A percentile compares a stretch with the other conserved stretches of the same genome.
These are phyloP conservation scores for Phallus indusiatus DNA, from an alignment of 768 basidiomycete genomes.

Conservation along the genomic window DNA sequence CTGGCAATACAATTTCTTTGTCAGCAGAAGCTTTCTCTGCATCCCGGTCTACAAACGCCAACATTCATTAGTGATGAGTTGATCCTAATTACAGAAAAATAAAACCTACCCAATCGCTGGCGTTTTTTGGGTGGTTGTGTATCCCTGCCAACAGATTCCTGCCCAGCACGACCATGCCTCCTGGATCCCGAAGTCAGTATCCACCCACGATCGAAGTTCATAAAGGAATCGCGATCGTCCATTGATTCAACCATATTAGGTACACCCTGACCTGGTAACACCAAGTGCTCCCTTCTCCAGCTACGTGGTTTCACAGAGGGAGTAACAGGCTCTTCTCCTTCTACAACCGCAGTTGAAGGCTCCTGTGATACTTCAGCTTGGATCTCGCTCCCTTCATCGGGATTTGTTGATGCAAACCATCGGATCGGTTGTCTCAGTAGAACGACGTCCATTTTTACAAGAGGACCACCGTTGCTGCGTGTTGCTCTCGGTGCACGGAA, in stretches of 20 bases:
- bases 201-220: conserved; percentile 80
- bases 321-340: not conserved
- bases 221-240: conserved; percentile 64
- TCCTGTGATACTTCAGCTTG: not conserved
- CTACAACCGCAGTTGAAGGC: not conserved
- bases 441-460: conserved; percentile 35
- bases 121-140: conserved; percentile 45
- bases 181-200: conserved; percentile 69
- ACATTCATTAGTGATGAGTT: not conserved
- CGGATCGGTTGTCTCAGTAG: conserved; percentile 13
- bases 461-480: conserved; percentile 32
- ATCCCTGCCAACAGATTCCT: not conserved
- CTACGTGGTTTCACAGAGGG: not conserved
- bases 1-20: too few species aligned
- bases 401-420: not conserved
- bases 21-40: too few species aligned
- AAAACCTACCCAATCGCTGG: conserved; percentile 32
- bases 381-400: conserved; percentile 14
- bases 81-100: not conserved
- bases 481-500: conserved; percentile 40
- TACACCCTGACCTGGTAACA: conserved; percentile 22
- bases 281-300: conserved; percentile 1
- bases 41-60: too few species aligned
- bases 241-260: conserved; percentile 62
- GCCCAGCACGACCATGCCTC: conserved; percentile 43